These are phyloP conservation scores for Lentinula edodes DNA, from an alignment of 768 basidiomycete species.

Conservation along the genomic window DNA sequence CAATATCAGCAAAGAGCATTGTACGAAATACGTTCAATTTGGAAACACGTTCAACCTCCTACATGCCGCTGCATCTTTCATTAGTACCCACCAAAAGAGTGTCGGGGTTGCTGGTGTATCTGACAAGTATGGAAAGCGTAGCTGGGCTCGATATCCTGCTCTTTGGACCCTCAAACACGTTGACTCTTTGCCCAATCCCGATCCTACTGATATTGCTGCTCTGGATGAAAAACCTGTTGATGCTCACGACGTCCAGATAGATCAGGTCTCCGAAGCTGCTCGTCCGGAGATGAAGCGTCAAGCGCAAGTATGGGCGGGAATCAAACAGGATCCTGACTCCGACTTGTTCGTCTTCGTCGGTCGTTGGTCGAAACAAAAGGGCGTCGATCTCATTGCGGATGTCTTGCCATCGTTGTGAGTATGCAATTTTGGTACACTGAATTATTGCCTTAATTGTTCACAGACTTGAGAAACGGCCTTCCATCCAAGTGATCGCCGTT, in stretches of 20 bases:
- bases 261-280: conserved; percentile 76
- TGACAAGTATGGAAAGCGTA: conserved; percentile 96
- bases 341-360: conserved; percentile 96
- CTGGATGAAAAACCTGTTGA: conserved; percentile 74
- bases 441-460: conserved; percentile 6
- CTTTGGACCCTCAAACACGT: conserved; percentile 95
- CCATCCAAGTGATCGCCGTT: conserved; percentile 83
- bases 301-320: conserved; percentile 92
- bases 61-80: conserved; percentile 90
- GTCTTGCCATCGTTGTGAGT: conserved; percentile 86
- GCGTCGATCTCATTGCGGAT: conserved; percentile 95
- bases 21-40: conserved; percentile 96
- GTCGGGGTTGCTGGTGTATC: conserved; percentile 95
- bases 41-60: conserved; percentile 97
- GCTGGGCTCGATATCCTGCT: conserved; percentile 95
- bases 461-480: conserved; percentile 81
- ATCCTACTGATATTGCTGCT: conserved; percentile 92
- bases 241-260: conserved; percentile 70
- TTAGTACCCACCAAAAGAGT: conserved; percentile 89
- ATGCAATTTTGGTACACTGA: conserved; percentile 15
- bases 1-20: conserved; percentile 95
- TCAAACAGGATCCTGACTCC: conserved; percentile 85
- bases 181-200: conserved; percentile 92
- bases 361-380: conserved; percentile 98
- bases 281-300: conserved; percentile 89